Conservation (phyloP, 306 rosid species). For the Vigna hirtella region DNA sequence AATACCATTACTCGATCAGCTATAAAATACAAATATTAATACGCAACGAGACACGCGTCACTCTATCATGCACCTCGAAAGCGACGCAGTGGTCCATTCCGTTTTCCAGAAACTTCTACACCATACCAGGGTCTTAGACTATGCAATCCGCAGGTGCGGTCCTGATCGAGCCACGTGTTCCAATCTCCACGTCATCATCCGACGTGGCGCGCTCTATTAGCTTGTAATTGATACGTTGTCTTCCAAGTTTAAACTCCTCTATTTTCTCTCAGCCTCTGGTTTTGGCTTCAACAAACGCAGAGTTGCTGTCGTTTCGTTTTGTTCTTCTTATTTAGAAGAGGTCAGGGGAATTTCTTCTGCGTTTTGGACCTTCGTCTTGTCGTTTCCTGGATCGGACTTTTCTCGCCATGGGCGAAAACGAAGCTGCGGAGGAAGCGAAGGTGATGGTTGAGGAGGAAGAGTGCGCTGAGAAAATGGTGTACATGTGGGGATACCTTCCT, state of each 20-base stretch:
- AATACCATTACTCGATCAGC: neutral
- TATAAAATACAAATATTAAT: neutral
- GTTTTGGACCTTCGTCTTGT: slow-evolving; percentile 22
- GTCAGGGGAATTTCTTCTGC: neutral
- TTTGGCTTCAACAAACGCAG: neutral
- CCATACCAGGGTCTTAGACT: slow-evolving; percentile 11
- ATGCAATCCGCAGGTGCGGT: slow-evolving; percentile 36
- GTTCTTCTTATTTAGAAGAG: neutral
- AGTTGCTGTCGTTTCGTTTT: slow-evolving; percentile 48
- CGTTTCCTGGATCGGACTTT: slow-evolving; percentile 30
- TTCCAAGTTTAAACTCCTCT: neutral
- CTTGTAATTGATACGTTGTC: slow-evolving; percentile 57
- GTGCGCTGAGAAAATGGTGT: slow-evolving; percentile 54
- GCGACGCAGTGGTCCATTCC: slow-evolving; percentile 33
- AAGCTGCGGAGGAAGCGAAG: slow-evolving; percentile 45
- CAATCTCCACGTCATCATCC: slow-evolving; percentile 44
- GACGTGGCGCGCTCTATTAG: slow-evolving; percentile 54
- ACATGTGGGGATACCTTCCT: slow-evolving; percentile 91
- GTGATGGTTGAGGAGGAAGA: slow-evolving; percentile 54
- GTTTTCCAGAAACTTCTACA: slow-evolving; percentile 66
- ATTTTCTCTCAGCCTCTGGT: neutral
- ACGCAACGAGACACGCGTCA: slow-evolving; percentile 45
- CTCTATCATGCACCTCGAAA: slow-evolving; percentile 8
- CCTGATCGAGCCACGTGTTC: slow-evolving; percentile 60
- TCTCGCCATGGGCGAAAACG: slow-evolving; percentile 61